Conservation (phyloP, 257 asterid species). For the Rubia yunnanensis region DNA sequence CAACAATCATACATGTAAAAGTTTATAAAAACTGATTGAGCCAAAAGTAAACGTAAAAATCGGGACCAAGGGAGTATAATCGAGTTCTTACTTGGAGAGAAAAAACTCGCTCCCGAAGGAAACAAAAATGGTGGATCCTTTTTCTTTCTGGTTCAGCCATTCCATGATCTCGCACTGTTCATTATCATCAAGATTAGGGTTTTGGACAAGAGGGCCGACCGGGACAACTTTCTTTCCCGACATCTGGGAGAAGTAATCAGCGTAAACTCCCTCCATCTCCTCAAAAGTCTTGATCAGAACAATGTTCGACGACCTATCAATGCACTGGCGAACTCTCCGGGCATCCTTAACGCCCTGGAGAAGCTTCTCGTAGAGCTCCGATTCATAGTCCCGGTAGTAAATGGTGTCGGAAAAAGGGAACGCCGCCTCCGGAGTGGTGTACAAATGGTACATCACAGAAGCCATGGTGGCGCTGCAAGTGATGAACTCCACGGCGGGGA, state of each 20-base stretch:
- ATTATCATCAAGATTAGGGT: neutral
- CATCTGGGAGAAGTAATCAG: neutral
- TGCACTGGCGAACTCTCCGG: neutral
- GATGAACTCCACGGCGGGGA: slow-evolving; percentile 22
- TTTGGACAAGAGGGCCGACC: neutral
- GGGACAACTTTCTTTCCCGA: neutral
- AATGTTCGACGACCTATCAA: neutral
- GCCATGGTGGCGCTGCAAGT: slow-evolving; percentile 21
- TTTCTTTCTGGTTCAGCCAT: neutral
- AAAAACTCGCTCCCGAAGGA: neutral
- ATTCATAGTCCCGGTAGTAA: neutral
- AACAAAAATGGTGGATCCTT: neutral
- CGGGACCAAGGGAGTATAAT: too few relatives aligned
- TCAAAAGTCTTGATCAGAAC: neutral
- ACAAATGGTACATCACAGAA: neutral
- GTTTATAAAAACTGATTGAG: too few relatives aligned
- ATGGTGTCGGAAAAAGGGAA: neutral
- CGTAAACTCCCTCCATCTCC: neutral
- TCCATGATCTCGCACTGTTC: neutral
- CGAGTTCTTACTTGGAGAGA: neutral
- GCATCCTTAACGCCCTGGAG: neutral
- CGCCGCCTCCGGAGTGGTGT: neutral
- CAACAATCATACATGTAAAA: too few relatives aligned
- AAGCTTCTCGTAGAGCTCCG: neutral
- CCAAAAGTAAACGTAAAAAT: too few relatives aligned